Conservation (phyloP, 2,329 filamentous ascomycete genomes). For the Atkinsonella hypoxylon region DNA sequence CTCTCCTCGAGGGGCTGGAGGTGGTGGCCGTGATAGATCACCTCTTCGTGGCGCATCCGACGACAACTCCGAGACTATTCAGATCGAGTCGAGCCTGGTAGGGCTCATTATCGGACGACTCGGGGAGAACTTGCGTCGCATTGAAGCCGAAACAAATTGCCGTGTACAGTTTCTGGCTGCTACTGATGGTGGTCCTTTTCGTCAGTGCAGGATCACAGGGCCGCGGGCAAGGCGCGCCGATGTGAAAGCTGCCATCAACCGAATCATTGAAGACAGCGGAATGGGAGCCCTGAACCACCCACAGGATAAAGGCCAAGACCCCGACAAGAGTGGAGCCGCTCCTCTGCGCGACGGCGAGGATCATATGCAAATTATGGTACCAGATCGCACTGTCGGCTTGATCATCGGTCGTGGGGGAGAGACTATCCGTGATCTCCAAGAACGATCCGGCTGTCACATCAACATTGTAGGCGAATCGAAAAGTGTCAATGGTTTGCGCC, state of each 20-base stretch:
- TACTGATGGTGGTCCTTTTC: slow-evolving; percentile 58
- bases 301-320: slow-evolving; percentile 28
- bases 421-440: slow-evolving; percentile 85
- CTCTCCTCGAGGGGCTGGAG: slow-evolving; percentile 41
- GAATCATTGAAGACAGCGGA: slow-evolving; percentile 70
- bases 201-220: slow-evolving; percentile 79
- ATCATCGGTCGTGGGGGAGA: slow-evolving; percentile 92
- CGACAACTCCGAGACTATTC: slow-evolving; percentile 69
- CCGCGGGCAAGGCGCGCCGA: slow-evolving; percentile 58
- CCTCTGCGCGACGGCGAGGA: slow-evolving; percentile 68
- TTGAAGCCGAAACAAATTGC: slow-evolving; percentile 72
- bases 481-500: slow-evolving; percentile 78
- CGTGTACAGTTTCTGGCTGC: slow-evolving; percentile 81
- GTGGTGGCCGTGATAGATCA: slow-evolving; percentile 45
- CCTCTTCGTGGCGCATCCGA: slow-evolving; percentile 39
- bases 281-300: slow-evolving; percentile 36
- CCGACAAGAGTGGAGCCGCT: slow-evolving; percentile 24
- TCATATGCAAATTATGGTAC: slow-evolving; percentile 86
- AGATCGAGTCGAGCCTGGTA: slow-evolving; percentile 77
- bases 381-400: slow-evolving; percentile 80
- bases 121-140: slow-evolving; percentile 76
- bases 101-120: slow-evolving; percentile 84
- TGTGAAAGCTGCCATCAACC: slow-evolving; percentile 73
- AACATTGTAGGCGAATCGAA: slow-evolving; percentile 92
- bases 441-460: slow-evolving; percentile 85